Evolutionary conservation across 331 rosid genomes (phyloP), one percentile per base, ranked within the genome.

Genomic region (Acacia pycnantha): DNA sequence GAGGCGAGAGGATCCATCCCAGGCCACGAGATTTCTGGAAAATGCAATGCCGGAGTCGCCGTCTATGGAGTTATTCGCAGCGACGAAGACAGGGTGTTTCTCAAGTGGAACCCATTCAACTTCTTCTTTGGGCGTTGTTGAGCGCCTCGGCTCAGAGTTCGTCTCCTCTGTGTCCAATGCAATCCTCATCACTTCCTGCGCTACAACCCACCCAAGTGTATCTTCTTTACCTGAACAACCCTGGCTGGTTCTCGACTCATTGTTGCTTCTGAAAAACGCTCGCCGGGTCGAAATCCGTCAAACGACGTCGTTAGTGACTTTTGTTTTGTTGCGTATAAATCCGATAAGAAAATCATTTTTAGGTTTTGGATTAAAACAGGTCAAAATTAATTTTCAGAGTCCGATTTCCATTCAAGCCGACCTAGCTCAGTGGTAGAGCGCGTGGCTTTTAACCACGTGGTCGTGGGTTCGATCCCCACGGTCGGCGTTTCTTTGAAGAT

Each of bases 1-100:
- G 74, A 95, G 89, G 46, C 99, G 90, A 21, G 96, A 89, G 51
- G 91, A 92, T 51, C 97, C 97, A 76, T 95, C 99, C 90, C 91
- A 93, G 21, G 92, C 94, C 33, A 92, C 41, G 12, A 95, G 91
- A 76, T 91, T 95, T 80, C 82, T 81, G 67, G 90, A 73, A 8
- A 76, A 64, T 44, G 62, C 64, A 15, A 54, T 22, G 73, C 68
- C 9, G 58, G 77, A 47, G 29, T 61, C 35, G 75, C 21, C 19
- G 78, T 61, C 41, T 2, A 27, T 78, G 21, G 79, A 9, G 77
- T 44, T 41, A 4, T 58, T 29, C 83, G 80, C 1, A 83, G 90
- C 40, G 67, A 91, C 54, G 88, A 91, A 96, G 86, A 91, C 86
- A 31, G 97, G 92, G 77, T 94, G 98, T 50, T 87, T 82, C 66